Evolutionary conservation across 2,329 filamentous ascomycete species (phyloP).

Genomic region (Fusarium liriodendri): DNA sequence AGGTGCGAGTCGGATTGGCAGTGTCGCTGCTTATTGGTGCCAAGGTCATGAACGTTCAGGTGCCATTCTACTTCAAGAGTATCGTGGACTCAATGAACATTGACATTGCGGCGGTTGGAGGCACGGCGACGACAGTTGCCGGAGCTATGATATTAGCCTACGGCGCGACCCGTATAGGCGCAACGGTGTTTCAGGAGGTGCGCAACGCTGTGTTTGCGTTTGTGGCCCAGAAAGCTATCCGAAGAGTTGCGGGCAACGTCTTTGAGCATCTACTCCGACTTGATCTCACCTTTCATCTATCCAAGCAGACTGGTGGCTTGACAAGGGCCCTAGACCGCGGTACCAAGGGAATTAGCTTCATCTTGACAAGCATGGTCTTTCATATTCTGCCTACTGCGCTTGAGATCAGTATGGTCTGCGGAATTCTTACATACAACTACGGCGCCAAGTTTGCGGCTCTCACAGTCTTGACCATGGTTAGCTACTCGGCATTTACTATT

Average conservation of each 20-base stretch:
- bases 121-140: slow-evolving; percentile 88
- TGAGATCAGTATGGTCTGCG: slow-evolving; percentile 95
- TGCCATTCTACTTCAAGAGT: slow-evolving; percentile 98
- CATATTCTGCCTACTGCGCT: slow-evolving; percentile 93
- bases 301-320: slow-evolving; percentile 92
- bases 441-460: slow-evolving; percentile 92
- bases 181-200: slow-evolving; percentile 91
- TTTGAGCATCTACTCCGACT: slow-evolving; percentile 90
- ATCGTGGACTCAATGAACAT: slow-evolving; percentile 99
- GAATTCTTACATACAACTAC: slow-evolving; percentile 96
- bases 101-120: slow-evolving; percentile 87
- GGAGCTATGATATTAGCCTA: slow-evolving; percentile 95
- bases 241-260: slow-evolving; percentile 89
- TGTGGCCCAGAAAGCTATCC: slow-evolving; percentile 96
- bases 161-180: slow-evolving; percentile 86
- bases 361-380: slow-evolving; percentile 98
- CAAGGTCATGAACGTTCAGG: slow-evolving; percentile 96
- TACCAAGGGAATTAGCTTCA: slow-evolving; percentile 97
- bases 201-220: slow-evolving; percentile 97
- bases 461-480: slow-evolving; percentile 89
- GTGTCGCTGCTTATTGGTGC: slow-evolving; percentile 85
- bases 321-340: slow-evolving; percentile 95
- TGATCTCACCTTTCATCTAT: slow-evolving; percentile 93
- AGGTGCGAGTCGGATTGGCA: slow-evolving; percentile 87
- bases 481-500: slow-evolving; percentile 97